phyloP scores from a whole-genome alignment of 176 grass and related monocot genomes.

The Oryza meyeriana region DNA sequence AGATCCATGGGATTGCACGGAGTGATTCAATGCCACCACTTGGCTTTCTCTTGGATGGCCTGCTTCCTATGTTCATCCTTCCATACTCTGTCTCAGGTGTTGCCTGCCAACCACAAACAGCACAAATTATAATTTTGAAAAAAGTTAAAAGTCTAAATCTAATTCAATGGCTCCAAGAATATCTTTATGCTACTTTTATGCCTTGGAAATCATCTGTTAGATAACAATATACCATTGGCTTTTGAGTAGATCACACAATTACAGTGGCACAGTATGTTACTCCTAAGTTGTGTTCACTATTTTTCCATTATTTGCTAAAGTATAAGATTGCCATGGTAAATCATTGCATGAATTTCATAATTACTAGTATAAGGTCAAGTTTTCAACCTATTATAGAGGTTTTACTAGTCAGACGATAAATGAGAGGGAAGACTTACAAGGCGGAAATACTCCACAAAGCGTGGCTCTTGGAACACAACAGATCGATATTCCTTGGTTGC shows the following conservation, averaged over 20 bases:
- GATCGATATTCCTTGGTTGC: constrained; percentile 79
- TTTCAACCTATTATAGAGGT: constrained; percentile 8
- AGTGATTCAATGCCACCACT: constrained; percentile 80
- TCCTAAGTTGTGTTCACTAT: background rate
- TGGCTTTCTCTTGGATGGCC: constrained; percentile 72
- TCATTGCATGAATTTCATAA: background rate
- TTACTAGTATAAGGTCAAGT: background rate
- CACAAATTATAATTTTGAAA: background rate
- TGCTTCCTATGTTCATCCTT: constrained; percentile 86
- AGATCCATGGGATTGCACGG: constrained; percentile 86
- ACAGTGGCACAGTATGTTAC: background rate
- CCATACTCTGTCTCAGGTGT: constrained; percentile 82
- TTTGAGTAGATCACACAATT: background rate
- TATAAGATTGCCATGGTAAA: background rate
- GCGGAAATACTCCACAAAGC: constrained; percentile 84
- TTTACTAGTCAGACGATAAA: background rate
- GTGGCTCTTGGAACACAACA: constrained; percentile 74
- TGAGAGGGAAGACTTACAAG: constrained; percentile 42
- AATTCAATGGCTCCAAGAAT: background rate
- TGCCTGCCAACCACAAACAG: constrained; percentile 45
- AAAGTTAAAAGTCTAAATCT: background rate
- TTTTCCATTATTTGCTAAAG: background rate
- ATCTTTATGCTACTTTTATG: background rate
- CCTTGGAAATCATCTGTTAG: background rate
- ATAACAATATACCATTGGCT: background rate